Evolutionary conservation across 768 basidiomycete species (phyloP), one percentile per base, ranked within the genome.

Genomic region (Suillus decipiens): DNA sequence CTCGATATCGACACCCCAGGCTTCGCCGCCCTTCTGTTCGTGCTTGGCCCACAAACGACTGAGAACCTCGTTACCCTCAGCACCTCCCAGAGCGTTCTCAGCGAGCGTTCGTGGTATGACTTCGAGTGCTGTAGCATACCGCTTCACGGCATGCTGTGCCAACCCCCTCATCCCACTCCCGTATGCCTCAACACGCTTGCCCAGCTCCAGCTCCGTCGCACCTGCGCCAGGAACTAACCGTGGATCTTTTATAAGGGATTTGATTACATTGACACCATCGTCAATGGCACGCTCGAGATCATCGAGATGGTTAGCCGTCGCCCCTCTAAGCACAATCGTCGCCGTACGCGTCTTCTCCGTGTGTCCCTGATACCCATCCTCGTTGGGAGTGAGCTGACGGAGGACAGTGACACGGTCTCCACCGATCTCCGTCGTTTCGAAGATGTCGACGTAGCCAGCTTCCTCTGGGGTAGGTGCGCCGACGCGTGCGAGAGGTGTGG

Each of bases 371-470:
- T 84, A 88, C 24, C 86, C 89, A 5, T 80, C 81, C 15, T 93
- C 89, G 34, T 88, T 91, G 17, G 77, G 77, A 2, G 78, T 70
- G 22, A 93, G 84, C 73, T 99, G 97, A 17, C 97, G 84, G 63
- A 99, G 85, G 1, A 99, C 97, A 0, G 96, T 99, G 57, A 99
- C 97, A 62, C 96, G 89, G 78, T 99, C 97, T 6, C 97, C 96
- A 50, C 97, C 97, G 69, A 99, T 90, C 75, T 99, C 97, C 63
- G 89, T 86, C 33, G 92, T 93, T 82, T 99, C 97, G 72, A 99
- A 92, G 24, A 99, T 83, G 72, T 98, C 97, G 66, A 96, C 87
- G 70, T 83, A 88, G 50, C 97, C 97, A 24, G 93, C 94, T 78
- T 99, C 97, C 75, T 99, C 97, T 0, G 95, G 86, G 14, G 94